Evolutionary conservation across 2,329 filamentous ascomycete species (phyloP).

Genomic region (Colletotrichum somersetense): DNA sequence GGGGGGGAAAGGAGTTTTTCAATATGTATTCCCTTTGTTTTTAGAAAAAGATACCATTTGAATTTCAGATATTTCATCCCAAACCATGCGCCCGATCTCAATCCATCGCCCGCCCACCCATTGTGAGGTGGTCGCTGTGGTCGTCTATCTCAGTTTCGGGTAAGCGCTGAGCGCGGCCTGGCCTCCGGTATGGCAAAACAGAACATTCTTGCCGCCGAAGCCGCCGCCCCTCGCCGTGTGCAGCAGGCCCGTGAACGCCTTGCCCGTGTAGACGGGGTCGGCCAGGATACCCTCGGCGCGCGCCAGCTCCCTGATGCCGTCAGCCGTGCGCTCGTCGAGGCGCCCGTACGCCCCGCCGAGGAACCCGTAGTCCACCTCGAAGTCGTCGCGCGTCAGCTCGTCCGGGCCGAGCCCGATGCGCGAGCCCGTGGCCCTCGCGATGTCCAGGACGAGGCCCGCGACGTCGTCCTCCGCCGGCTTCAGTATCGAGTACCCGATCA

Average conservation of each 20-base stretch:
- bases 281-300: slow-evolving; percentile 30
- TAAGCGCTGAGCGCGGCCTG: slow-evolving; percentile 39
- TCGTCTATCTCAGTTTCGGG: slow-evolving; percentile 7
- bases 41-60: slow-evolving; percentile 38
- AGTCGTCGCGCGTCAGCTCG: slow-evolving; percentile 31
- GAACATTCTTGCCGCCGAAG: slow-evolving; percentile 15
- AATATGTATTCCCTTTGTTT: slow-evolving; percentile 6
- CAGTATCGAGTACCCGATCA: slow-evolving; percentile 33
- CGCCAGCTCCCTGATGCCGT: slow-evolving; percentile 34
- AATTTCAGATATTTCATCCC: slow-evolving; percentile 3
- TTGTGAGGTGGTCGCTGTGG: not conserved
- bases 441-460: slow-evolving; percentile 3
- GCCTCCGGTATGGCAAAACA: slow-evolving; percentile 42
- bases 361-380: slow-evolving; percentile 30
- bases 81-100: not conserved
- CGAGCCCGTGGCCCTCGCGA: slow-evolving; percentile 21
- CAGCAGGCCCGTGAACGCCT: slow-evolving; percentile 38
- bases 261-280: slow-evolving; percentile 40
- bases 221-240: slow-evolving; percentile 25
- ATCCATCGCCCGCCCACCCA: too few relatives aligned
- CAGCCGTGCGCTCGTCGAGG: slow-evolving; percentile 29
- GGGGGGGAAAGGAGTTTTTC: not conserved
- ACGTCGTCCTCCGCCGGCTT: not conserved
- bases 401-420: slow-evolving; percentile 27
- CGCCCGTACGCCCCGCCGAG: slow-evolving; percentile 28